Percentiles rank a stretch among this genome's conserved stretches.
phyloP scores from a whole-genome alignment of 768 basidiomycete species.

The Holtermannia corniformis region DNA sequence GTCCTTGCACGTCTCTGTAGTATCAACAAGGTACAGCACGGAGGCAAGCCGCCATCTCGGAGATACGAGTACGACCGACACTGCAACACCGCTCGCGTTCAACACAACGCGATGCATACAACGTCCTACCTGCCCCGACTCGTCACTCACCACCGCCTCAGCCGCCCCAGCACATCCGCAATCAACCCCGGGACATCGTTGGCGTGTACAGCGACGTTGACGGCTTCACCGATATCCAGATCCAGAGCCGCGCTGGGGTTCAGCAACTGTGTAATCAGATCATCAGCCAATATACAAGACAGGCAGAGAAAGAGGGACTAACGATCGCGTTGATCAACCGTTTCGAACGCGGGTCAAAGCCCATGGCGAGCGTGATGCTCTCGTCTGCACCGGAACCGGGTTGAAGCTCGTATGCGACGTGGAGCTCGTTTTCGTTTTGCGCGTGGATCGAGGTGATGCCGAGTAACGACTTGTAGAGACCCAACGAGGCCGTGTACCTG shows the following conservation, averaged over 20 bases:
- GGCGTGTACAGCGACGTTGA: constrained; percentile 16
- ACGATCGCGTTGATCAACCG: constrained; percentile 28
- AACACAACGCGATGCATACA: too few species aligned
- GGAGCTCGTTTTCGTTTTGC: constrained; percentile 66
- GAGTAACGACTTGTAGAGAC: constrained; percentile 55
- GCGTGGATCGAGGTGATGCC: constrained; percentile 54
- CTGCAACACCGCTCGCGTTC: too few species aligned
- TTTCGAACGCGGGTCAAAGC: constrained; percentile 24
- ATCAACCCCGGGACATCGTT: constrained; percentile 38
- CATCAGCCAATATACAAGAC: not conserved
- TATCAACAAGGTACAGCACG: too few species aligned
- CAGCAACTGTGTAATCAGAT: not conserved
- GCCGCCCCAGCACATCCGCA: constrained; percentile 25
- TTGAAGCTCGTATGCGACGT: constrained; percentile 51
- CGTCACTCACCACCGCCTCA: constrained; percentile 4
- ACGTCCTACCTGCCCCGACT: not conserved
- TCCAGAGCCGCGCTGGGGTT: constrained; percentile 24
- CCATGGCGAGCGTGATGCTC: constrained; percentile 16
- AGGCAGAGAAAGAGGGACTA: constrained; percentile 10
- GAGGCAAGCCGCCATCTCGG: too few species aligned
- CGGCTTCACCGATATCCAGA: constrained; percentile 29
- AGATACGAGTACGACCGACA: too few species aligned
- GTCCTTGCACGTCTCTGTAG: too few species aligned
- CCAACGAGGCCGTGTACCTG: constrained; percentile 64
- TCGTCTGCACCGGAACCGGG: not conserved